phyloP scores from a whole-genome alignment of 2,329 filamentous ascomycete genomes.

The Aspergillus sp. region DNA sequence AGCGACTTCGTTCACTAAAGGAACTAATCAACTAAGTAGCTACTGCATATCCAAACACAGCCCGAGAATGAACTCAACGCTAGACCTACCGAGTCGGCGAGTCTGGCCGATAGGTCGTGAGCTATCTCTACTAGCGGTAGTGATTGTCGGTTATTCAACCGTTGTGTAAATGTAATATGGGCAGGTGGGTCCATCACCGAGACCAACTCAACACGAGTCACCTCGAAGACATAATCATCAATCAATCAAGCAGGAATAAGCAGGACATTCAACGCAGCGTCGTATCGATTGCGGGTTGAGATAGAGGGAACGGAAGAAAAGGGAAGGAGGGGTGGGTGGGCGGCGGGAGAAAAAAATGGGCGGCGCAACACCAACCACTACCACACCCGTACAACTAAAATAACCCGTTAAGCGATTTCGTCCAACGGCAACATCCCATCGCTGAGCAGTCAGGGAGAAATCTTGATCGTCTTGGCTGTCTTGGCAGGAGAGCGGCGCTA shows the following conservation, averaged over 20 bases:
- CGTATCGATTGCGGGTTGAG: neutral
- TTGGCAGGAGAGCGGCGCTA: constrained; percentile 7
- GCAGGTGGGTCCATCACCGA: neutral
- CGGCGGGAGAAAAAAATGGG: neutral
- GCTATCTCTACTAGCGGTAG: neutral
- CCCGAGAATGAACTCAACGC: neutral
- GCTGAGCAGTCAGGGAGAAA: constrained; percentile 6
- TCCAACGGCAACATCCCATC: neutral
- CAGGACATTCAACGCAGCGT: neutral
- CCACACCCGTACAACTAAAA: neutral
- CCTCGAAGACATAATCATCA: neutral
- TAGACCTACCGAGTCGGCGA: neutral
- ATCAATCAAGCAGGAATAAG: too few species aligned
- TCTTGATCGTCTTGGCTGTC: constrained; percentile 16
- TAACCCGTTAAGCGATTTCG: neutral
- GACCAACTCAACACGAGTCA: neutral
- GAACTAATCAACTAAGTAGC: too few species aligned
- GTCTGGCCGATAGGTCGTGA: neutral
- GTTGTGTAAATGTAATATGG: constrained; percentile 4
- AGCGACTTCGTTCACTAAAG: neutral
- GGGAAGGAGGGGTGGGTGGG: neutral
- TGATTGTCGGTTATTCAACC: neutral
- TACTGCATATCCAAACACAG: neutral
- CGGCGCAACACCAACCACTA: neutral
- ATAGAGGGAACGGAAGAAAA: too few species aligned